Conservation (phyloP, 768 basidiomycete species). For the Xerocomellus amylosporus region DNA sequence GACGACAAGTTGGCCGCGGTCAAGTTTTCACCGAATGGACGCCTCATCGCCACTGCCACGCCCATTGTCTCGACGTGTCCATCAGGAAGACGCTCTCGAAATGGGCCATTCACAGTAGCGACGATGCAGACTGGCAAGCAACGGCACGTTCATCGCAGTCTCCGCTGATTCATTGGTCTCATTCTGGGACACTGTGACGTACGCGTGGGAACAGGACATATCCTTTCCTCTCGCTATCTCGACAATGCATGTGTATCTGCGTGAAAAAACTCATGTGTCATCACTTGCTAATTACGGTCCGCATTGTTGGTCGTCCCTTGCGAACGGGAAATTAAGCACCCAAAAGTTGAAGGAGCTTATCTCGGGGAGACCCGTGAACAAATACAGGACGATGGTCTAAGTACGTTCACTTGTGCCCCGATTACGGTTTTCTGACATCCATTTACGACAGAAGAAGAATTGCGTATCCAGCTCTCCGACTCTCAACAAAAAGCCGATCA, state of each 20-base stretch:
- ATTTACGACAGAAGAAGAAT: too few relatives aligned
- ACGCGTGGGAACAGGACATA: neutral
- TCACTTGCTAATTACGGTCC: neutral
- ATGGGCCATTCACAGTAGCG: neutral
- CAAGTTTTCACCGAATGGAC: neutral
- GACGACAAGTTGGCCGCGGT: neutral
- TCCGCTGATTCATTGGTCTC: neutral
- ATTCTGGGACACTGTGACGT: neutral
- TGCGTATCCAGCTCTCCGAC: too few relatives aligned
- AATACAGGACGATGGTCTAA: too few relatives aligned
- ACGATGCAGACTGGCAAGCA: neutral
- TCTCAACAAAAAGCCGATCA: too few relatives aligned
- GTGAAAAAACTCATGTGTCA: neutral
- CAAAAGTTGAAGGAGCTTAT: too few relatives aligned
- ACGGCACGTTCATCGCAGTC: neutral
- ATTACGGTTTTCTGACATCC: too few relatives aligned
- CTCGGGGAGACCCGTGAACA: too few relatives aligned
- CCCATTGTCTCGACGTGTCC: neutral
- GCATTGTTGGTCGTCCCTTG: too few relatives aligned
- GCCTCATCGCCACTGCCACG: neutral
- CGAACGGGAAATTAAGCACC: too few relatives aligned
- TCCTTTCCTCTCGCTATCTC: neutral
- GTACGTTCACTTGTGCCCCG: too few relatives aligned
- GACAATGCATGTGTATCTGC: neutral
- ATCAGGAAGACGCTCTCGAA: neutral